Evolutionary conservation across 2,329 filamentous ascomycete species (phyloP).

Genomic region (Stemphylium beticola): DNA sequence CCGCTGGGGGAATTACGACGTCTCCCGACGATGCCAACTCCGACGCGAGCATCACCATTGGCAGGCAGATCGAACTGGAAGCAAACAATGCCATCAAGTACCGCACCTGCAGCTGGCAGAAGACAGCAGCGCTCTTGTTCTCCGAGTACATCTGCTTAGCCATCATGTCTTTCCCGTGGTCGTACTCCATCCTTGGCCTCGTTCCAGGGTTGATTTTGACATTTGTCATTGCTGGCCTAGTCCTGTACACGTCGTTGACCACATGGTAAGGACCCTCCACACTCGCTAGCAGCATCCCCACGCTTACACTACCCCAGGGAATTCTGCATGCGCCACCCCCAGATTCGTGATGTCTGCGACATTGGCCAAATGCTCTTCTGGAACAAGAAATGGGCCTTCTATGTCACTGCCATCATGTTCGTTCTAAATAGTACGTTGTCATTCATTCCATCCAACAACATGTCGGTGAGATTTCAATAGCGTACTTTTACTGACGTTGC

Average conservation of each 20-base stretch:
- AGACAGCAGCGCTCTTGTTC: slow-evolving; percentile 89
- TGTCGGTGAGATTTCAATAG: neutral
- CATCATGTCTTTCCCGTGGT: slow-evolving; percentile 97
- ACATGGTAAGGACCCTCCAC: slow-evolving; percentile 59
- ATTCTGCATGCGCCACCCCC: slow-evolving; percentile 88
- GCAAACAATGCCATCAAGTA: slow-evolving; percentile 84
- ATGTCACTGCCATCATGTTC: slow-evolving; percentile 81
- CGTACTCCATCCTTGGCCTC: slow-evolving; percentile 84
- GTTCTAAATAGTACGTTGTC: slow-evolving; percentile 88
- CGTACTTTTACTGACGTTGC: neutral
- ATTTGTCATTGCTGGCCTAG: slow-evolving; percentile 74
- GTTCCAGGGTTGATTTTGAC: slow-evolving; percentile 88
- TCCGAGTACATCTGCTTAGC: slow-evolving; percentile 93
- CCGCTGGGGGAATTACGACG: slow-evolving; percentile 47
- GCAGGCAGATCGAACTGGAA: slow-evolving; percentile 77
- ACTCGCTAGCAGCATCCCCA: neutral
- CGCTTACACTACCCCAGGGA: slow-evolving; percentile 63
- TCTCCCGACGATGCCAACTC: slow-evolving; percentile 39
- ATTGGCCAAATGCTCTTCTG: slow-evolving; percentile 96
- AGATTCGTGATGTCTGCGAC: slow-evolving; percentile 91
- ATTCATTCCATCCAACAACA: neutral
- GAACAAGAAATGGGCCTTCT: slow-evolving; percentile 76
- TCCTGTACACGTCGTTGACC: slow-evolving; percentile 80
- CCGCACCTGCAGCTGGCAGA: slow-evolving; percentile 91
- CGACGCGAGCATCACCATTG: slow-evolving; percentile 55